These are phyloP conservation scores for Hypoxylon crocopeplum DNA, from an alignment of 495 filamentous ascomycete genomes.

Conservation along the genomic window DNA sequence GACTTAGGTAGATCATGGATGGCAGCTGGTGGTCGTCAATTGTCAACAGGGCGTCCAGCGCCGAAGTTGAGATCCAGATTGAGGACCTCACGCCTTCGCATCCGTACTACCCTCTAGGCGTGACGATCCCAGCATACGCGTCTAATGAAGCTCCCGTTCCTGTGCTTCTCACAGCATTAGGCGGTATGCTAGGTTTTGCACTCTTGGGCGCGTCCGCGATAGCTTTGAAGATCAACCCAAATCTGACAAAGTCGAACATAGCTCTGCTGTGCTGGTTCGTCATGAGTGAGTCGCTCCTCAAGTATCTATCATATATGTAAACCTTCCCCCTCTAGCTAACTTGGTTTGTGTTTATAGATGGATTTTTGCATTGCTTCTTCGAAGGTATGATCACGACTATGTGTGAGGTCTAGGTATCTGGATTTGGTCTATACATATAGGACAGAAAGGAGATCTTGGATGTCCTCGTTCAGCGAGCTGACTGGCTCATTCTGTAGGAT, in stretches of 20 bases:
- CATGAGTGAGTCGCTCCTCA: constrained; percentile 52
- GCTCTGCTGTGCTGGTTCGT: constrained; percentile 66
- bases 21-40: constrained; percentile 19
- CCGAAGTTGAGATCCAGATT: constrained; percentile 1
- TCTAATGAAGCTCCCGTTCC: constrained; percentile 56
- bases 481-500: constrained; percentile 56
- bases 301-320: constrained; percentile 44
- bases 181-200: constrained; percentile 50
- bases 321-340: constrained; percentile 10
- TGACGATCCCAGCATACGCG: constrained; percentile 65
- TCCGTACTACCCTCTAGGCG: constrained; percentile 75
- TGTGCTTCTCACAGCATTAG: constrained; percentile 57
- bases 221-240: constrained; percentile 49
- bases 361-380: constrained; percentile 79
- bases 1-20: constrained; percentile 5
- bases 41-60: not conserved
- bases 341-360: constrained; percentile 32
- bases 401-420: not conserved
- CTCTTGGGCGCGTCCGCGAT: constrained; percentile 51
- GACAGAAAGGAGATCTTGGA: not conserved
- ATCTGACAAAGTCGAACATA: constrained; percentile 51
- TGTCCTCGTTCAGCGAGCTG: not conserved
- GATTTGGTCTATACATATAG: not conserved
- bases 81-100: constrained; percentile 51
- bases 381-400: constrained; percentile 60